These are phyloP conservation scores for Vitis rupestris DNA, from an alignment of 164 flowering plant genomes.

Conservation along the genomic window DNA sequence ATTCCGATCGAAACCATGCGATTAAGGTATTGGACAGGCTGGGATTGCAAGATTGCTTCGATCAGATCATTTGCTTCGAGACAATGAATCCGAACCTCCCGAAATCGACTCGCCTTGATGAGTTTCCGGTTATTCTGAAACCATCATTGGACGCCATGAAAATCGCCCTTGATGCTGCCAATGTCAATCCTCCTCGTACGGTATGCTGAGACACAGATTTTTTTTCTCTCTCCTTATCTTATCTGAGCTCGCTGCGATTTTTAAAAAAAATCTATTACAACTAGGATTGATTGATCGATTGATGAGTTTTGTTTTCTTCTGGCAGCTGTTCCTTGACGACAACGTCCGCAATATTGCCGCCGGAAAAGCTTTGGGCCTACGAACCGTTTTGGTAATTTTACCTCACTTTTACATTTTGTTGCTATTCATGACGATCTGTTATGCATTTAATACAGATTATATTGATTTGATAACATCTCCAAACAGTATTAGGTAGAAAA, in stretches of 20 bases:
- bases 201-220: slow-evolving; percentile 26
- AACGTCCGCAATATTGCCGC: slow-evolving; percentile 62
- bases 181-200: slow-evolving; percentile 68
- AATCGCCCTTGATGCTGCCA: slow-evolving; percentile 53
- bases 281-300: background rate
- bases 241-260: too few relatives aligned
- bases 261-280: background rate
- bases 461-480: too few relatives aligned
- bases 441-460: too few relatives aligned
- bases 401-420: background rate
- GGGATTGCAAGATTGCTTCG: slow-evolving; percentile 78
- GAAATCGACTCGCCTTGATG: slow-evolving; percentile 49
- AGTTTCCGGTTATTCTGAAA: slow-evolving; percentile 73
- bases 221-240: too few relatives aligned
- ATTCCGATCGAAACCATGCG: slow-evolving; percentile 78
- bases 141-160: slow-evolving; percentile 75
- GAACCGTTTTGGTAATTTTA: slow-evolving; percentile 66
- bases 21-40: slow-evolving; percentile 50
- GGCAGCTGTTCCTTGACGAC: slow-evolving; percentile 83
- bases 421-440: background rate
- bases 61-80: slow-evolving; percentile 84
- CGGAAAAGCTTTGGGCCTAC: slow-evolving; percentile 66
- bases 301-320: background rate
- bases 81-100: slow-evolving; percentile 75
- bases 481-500: too few relatives aligned